phyloP scores from a whole-genome alignment of 2,329 filamentous ascomycete genomes.

The Cadophora gregata region DNA sequence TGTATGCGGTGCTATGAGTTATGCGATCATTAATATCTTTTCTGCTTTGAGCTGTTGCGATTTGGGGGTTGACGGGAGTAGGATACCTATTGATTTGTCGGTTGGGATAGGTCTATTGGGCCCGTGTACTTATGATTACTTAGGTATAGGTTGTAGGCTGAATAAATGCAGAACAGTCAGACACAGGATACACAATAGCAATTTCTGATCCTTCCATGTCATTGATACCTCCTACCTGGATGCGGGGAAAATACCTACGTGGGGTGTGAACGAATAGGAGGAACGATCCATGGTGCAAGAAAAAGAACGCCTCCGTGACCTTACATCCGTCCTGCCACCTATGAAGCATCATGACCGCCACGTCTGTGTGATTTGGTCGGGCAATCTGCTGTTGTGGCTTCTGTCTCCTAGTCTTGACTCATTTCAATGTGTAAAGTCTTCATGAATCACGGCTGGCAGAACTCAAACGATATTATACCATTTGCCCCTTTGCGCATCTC shows the following conservation, averaged over 20 bases:
- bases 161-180: constrained; percentile 9
- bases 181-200: constrained; percentile 15
- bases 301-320: not conserved
- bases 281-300: not conserved
- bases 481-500: not conserved
- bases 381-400: not conserved
- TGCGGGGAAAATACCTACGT: not conserved
- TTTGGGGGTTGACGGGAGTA: constrained; percentile 18
- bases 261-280: not conserved
- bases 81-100: constrained; percentile 16
- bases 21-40: constrained; percentile 23
- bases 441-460: not conserved
- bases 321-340: not conserved
- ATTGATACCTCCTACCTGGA: not conserved
- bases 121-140: constrained; percentile 15
- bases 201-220: not conserved
- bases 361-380: not conserved
- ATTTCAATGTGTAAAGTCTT: not conserved
- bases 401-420: not conserved
- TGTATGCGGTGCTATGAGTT: constrained; percentile 20
- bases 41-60: constrained; percentile 18
- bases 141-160: constrained; percentile 11
- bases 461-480: not conserved
- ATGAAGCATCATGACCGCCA: not conserved
- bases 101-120: constrained; percentile 14